Evolutionary conservation across 2,329 filamentous ascomycete genomes (phyloP).

Genomic region (Cryoendolithus antarcticus): DNA sequence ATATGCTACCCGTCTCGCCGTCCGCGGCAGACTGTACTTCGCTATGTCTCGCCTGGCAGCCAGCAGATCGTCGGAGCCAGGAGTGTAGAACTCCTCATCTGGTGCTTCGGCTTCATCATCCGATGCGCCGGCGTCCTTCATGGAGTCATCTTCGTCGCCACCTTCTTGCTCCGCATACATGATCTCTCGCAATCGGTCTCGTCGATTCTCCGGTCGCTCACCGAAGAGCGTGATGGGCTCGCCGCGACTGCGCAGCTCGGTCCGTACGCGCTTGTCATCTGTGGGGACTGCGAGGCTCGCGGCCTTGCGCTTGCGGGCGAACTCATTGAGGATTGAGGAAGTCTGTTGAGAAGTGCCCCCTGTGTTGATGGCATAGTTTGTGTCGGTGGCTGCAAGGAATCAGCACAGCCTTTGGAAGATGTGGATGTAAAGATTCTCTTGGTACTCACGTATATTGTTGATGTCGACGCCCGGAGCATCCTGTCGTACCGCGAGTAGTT

Average conservation of each 20-base stretch:
- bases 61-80: constrained; percentile 62
- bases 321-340: constrained; percentile 73
- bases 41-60: constrained; percentile 69
- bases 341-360: constrained; percentile 70
- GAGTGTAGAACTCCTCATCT: constrained; percentile 92
- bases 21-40: constrained; percentile 68
- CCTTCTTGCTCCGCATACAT: constrained; percentile 57
- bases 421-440: not conserved
- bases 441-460: constrained; percentile 47
- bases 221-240: constrained; percentile 92
- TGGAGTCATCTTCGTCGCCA: constrained; percentile 36
- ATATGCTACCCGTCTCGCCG: constrained; percentile 61
- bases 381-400: constrained; percentile 49
- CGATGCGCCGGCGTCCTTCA: constrained; percentile 48
- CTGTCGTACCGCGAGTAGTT: constrained; percentile 18
- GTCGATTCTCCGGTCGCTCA: constrained; percentile 71
- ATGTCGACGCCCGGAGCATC: constrained; percentile 49
- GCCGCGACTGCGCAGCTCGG: constrained; percentile 70
- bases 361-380: constrained; percentile 65
- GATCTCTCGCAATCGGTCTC: constrained; percentile 74
- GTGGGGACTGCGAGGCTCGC: constrained; percentile 87
- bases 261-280: constrained; percentile 76
- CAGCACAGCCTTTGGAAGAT: not conserved
- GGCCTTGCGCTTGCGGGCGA: constrained; percentile 80
- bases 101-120: constrained; percentile 53